These are phyloP conservation scores for Turritis glabra DNA, from an alignment of 345 rosid genomes.

Conservation along the genomic window DNA sequence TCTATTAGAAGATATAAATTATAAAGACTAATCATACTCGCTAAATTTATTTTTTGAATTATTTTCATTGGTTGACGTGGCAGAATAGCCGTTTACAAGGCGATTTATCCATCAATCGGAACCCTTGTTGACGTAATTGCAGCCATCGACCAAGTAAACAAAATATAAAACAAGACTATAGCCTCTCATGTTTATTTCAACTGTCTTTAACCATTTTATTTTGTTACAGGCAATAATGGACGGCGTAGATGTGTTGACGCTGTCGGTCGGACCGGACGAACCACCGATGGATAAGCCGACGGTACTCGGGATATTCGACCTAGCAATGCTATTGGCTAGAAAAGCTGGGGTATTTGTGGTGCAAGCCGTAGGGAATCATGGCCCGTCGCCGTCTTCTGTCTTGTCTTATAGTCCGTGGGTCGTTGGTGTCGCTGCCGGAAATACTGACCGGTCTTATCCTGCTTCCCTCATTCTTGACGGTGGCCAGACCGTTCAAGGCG, in stretches of 20 bases:
- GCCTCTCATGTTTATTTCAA: neutral
- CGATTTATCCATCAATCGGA: conserved; percentile 74
- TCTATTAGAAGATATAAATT: neutral
- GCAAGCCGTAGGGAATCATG: conserved; percentile 83
- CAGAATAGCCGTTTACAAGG: conserved; percentile 87
- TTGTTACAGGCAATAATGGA: conserved; percentile 57
- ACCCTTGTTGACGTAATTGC: conserved; percentile 82
- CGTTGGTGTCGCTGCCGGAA: conserved; percentile 59
- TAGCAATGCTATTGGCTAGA: conserved; percentile 58
- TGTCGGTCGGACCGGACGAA: conserved; percentile 73
- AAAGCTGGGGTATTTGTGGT: conserved; percentile 80
- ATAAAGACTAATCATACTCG: neutral
- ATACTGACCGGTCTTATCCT: conserved; percentile 64
- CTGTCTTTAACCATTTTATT: neutral
- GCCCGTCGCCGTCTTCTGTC: conserved; percentile 63
- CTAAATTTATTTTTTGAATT: neutral
- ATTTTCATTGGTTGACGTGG: neutral
- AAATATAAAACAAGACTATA: neutral
- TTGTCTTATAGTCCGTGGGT: conserved; percentile 88
- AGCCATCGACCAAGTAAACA: conserved; percentile 79
- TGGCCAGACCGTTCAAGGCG: conserved; percentile 55
- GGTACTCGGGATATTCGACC: conserved; percentile 61
- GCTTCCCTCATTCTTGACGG: conserved; percentile 63
- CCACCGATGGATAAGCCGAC: conserved; percentile 66
- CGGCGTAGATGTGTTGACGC: conserved; percentile 66